phyloP scores from a whole-genome alignment of 148 eudicot species.

The Spergularia bocconei region DNA sequence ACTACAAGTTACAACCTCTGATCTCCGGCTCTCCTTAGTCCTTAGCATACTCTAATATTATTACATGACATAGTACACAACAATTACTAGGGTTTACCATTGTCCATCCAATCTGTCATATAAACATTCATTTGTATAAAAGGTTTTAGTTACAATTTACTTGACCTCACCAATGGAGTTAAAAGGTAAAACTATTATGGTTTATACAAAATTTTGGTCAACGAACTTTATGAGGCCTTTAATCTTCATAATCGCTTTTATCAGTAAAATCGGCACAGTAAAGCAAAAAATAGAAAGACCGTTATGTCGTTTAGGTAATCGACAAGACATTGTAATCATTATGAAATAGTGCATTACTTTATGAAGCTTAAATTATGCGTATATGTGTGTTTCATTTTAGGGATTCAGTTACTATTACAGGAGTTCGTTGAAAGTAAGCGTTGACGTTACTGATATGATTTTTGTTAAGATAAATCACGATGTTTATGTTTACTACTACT shows the following conservation, averaged over 20 bases:
- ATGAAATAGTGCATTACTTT: too few relatives aligned
- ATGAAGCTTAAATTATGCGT: too few relatives aligned
- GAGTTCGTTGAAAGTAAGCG: background rate
- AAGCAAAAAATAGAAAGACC: background rate
- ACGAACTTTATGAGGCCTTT: too few relatives aligned
- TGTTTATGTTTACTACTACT: background rate
- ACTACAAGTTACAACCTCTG: too few relatives aligned
- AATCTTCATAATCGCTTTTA: too few relatives aligned
- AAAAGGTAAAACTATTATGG: background rate
- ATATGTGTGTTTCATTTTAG: too few relatives aligned
- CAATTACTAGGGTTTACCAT: too few relatives aligned
- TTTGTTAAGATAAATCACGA: background rate
- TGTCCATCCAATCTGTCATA: background rate
- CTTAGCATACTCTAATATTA: too few relatives aligned
- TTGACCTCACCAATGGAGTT: background rate
- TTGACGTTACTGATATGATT: background rate
- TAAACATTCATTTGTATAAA: background rate
- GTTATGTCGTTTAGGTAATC: background rate
- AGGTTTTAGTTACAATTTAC: background rate
- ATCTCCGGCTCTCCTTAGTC: too few relatives aligned
- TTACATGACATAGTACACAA: too few relatives aligned
- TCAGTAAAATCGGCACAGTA: background rate
- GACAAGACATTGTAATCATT: background rate
- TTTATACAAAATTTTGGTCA: too few relatives aligned
- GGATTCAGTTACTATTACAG: background rate